These are phyloP conservation scores for Fusarium napiforme DNA, from an alignment of 2,329 filamentous ascomycete species.

Conservation along the genomic window DNA sequence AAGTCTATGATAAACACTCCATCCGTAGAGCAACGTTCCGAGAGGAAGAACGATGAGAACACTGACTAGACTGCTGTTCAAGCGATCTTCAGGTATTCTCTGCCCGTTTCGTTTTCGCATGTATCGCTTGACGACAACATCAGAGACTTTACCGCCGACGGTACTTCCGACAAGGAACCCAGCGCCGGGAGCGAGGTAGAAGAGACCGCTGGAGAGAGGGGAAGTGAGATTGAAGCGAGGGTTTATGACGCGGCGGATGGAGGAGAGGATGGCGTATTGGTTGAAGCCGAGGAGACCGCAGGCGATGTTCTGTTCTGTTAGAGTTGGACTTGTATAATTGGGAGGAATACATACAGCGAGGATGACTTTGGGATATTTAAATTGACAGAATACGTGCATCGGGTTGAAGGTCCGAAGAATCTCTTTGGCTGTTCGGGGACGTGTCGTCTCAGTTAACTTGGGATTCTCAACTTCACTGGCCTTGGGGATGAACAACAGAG, in stretches of 20 bases:
- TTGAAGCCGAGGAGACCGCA: constrained; percentile 43
- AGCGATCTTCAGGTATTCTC: constrained; percentile 47
- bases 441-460: constrained; percentile 21
- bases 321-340: fast-evolving
- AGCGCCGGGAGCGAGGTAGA: constrained; percentile 75
- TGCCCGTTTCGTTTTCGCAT: constrained; percentile 50
- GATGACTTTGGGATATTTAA: constrained; percentile 36
- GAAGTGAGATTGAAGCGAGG: constrained; percentile 73
- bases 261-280: constrained; percentile 67
- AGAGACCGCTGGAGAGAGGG: constrained; percentile 71
- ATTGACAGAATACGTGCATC: constrained; percentile 43
- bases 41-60: constrained; percentile 49
- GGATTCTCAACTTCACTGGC: constrained; percentile 39
- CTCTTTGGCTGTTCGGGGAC: constrained; percentile 17
- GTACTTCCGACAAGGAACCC: constrained; percentile 74
- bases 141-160: constrained; percentile 65
- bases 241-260: constrained; percentile 74
- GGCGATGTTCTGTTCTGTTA: constrained; percentile 34
- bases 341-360: constrained; percentile 25
- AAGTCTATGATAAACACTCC: constrained; percentile 48
- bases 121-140: constrained; percentile 53
- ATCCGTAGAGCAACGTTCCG: constrained; percentile 49
- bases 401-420: constrained; percentile 42
- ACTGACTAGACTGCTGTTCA: constrained; percentile 46
- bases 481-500: constrained; percentile 41